Base-by-base conservation (phyloP, 2,329 filamentous ascomycete species). In the Talaromyces sp. region DNA sequence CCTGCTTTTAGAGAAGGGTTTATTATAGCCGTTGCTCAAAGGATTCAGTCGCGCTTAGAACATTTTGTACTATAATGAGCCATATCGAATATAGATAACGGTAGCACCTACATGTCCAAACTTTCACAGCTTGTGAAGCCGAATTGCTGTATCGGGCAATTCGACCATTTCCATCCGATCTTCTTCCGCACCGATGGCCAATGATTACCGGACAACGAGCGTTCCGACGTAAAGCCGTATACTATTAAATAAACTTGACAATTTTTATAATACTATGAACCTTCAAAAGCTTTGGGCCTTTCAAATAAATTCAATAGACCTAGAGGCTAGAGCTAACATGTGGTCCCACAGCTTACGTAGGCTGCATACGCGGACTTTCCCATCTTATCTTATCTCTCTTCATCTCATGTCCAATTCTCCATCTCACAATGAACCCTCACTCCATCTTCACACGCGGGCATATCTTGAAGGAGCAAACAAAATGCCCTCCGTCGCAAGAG, bases 1-100 rank as follows among this genome's bases (percentile, higher is more conserved):
- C 57, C 60, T 22, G 60, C 60, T 47, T 62, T 56, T 33, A 55
- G 36, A 32, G 60, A 62, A 32, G 60, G 60, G 1, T 52, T 62
- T 15, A 59, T 62, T 53, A 42, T 62, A 10, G 32, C 59, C 36
- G 28, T 59, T 32, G 57, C 60, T 11, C 36, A 62, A 27, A 62
- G 57, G 22, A 62, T 62, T 15, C 60, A 55, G 22, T 25, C 17
- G 8, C 39, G 28, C 33, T 30, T 62, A 11, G 22, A 30, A 4
- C 36, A 58, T 52, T 49, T 49, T 55, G 36, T 22, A n/a, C 30
- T 51, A 36, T 47, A 28, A 51, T 36, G 15, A n/a, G 15, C 8
- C 13, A 15, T 33, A 22, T 15, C 0, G 6, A 30, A 30, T 30
- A 9, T 49, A n/a, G 13, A 39, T 17, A 15, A 7, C 13, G 33